Evolutionary conservation across 768 basidiomycete species (phyloP), one percentile per base, ranked within the genome.

Genomic region (Hygrophorus pudorinus): DNA sequence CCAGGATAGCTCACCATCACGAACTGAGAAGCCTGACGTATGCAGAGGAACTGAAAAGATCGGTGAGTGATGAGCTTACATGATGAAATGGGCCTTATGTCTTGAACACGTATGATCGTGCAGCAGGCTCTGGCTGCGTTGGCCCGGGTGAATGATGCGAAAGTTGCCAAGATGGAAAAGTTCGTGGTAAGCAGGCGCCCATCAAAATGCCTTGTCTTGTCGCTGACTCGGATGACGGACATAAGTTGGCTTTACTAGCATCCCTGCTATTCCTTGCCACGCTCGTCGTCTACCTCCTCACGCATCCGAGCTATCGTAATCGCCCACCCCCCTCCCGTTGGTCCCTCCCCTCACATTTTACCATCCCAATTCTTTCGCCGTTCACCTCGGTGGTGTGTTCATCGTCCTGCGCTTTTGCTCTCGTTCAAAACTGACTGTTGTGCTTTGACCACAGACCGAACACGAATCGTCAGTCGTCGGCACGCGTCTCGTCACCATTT

Each of bases 361-460:
- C 84, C 0, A 80, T 87, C 17, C 83, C 85, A 3, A 78, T 87
- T 3, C 58, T 87, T 13, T 87, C 85, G 0, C 85, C 84, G 0
- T 87, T 86, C 52, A 74, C 82, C 2, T 85, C 82, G 8, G 85
- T 86, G 56, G 84, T 86, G 47, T 45, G 74, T 64, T 21, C 24
- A n/a, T 10, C 30, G 12, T 44, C 27, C 8, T 17, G 8, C 5
- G 38, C 31, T 20, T 17, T 17, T 2, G 20, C 34, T 28, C n/a
- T n/a, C n/a, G 24, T 16, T 49, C 13, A 24, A 9, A 13, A 2
- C 7, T 9, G n/a, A 46, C 46, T 33, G 18, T 29, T 6, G 27
- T 32, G 18, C 33, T 16, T n/a, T 24, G 17, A 14, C n/a, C 28
- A 6, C 44, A 87, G 85, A 73, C 83, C n/a, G 85, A 87, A 51